Base-by-base conservation (phyloP, 768 basidiomycete species). In the Lepiota brunneoincarnata region DNA sequence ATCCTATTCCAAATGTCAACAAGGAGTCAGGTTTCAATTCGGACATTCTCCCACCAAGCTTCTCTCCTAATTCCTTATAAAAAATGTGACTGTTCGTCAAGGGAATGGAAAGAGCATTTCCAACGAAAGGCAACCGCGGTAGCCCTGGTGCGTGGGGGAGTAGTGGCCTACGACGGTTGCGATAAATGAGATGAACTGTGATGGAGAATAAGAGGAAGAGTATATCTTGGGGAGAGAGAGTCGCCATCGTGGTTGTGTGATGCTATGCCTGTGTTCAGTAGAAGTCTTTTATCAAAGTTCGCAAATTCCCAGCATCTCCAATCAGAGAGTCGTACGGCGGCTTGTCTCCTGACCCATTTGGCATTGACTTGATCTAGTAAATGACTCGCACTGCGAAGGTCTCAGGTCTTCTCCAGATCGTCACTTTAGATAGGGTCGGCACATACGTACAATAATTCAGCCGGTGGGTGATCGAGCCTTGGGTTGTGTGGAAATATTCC, bases 91-190 rank as follows among this genome's bases (percentile, higher is more conserved):
- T 45, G 39, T 51, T 35, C n/a, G 23, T 34, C 46, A 51, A 38
- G 0, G 58, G 54, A 38, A 58, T 55, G 18, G 49, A 39, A 36
- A 58, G 21, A 15, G 51, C 58, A 34, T 51, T 55, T 1, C 54
- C 58, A 35, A 59, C 39, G 15, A 59, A 34, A 17, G 58, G 58
- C 15, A 47, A 51, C 17, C 50, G 50, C 11, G 9, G 34, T 1
- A 51, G 51, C 7, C 58, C 58, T 17, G 58, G 58, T 12, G 49
- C 38, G 4, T 40, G 15, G 12, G 49, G 49, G 10, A 31, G 11
- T 10, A 20, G 5, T 26, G 23, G 24, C 18, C 23, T 37, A 23
- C 49, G 39, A 41, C 49, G 49, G n/a, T 40, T 17, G 24, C 49
- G 49, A 28, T 39, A 50, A 6, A 24, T 18, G 17, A 40, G 28